phyloP scores from a whole-genome alignment of 2,329 filamentous ascomycete genomes.

The Clonostachys solani region DNA sequence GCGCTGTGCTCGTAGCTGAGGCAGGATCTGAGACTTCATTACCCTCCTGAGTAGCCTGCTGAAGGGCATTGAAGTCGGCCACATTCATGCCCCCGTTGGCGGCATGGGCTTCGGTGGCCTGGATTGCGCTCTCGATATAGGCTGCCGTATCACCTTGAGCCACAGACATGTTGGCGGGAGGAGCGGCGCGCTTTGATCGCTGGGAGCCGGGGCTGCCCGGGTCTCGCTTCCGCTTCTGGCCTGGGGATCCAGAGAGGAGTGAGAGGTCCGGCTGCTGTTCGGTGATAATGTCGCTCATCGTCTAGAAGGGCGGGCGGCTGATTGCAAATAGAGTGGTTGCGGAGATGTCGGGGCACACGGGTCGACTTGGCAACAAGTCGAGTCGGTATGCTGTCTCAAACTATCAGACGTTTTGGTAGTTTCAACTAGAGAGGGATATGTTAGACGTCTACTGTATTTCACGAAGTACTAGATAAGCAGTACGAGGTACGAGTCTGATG shows the following conservation, averaged over 20 bases:
- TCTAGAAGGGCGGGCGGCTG: neutral
- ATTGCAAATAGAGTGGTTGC: neutral
- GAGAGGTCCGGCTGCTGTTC: conserved; percentile 44
- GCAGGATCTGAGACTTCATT: conserved; percentile 15
- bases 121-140: conserved; percentile 51
- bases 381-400: neutral
- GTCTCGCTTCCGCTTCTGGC: conserved; percentile 52
- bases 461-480: too few species aligned
- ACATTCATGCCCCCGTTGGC: conserved; percentile 37
- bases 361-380: neutral
- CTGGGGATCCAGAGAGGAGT: conserved; percentile 33
- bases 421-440: neutral
- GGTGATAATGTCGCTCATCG: conserved; percentile 43
- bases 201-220: conserved; percentile 44
- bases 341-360: neutral
- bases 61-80: conserved; percentile 52
- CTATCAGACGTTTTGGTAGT: neutral
- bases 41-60: conserved; percentile 45
- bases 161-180: conserved; percentile 38
- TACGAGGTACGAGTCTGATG: too few species aligned
- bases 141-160: conserved; percentile 37
- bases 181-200: conserved; percentile 42
- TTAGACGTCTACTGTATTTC: neutral
- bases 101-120: conserved; percentile 28
- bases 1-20: conserved; percentile 55